Evolutionary conservation across 2,329 filamentous ascomycete species (phyloP).

Genomic region (Venturia effusa): DNA sequence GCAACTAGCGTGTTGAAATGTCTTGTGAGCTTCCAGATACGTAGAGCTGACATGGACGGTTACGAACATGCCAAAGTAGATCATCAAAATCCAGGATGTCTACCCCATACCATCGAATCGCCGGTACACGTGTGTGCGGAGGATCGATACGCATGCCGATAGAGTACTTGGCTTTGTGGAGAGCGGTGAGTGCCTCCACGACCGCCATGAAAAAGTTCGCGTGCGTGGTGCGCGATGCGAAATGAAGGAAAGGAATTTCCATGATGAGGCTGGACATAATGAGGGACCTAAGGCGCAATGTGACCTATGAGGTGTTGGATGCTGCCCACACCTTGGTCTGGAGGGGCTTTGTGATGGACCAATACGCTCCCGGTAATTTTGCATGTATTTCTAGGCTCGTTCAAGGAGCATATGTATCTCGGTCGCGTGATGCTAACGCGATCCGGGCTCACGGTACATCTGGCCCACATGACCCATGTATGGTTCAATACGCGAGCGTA

Average conservation of each 20-base stretch:
- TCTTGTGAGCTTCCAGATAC: too few relatives aligned
- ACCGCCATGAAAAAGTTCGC: neutral
- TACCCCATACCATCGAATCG: neutral
- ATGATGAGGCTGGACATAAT: neutral
- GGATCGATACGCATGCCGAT: neutral
- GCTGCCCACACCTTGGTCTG: neutral
- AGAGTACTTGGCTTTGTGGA: neutral
- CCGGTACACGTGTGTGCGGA: neutral
- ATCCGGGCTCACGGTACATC: neutral
- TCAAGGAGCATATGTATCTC: neutral
- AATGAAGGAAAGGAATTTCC: neutral
- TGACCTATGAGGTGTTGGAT: neutral
- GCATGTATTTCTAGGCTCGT: neutral
- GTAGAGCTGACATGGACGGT: too few relatives aligned
- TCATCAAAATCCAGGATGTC: neutral
- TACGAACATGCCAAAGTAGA: too few relatives aligned
- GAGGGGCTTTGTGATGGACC: too few relatives aligned
- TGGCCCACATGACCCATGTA: neutral
- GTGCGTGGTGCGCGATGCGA: neutral
- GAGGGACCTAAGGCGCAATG: neutral
- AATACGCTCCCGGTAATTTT: neutral
- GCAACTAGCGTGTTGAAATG: too few relatives aligned
- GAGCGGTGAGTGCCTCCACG: neutral
- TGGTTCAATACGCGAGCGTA: neutral
- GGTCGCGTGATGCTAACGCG: neutral